Conservation (phyloP, 2,329 filamentous ascomycete genomes). For the Fusarium sororula region DNA sequence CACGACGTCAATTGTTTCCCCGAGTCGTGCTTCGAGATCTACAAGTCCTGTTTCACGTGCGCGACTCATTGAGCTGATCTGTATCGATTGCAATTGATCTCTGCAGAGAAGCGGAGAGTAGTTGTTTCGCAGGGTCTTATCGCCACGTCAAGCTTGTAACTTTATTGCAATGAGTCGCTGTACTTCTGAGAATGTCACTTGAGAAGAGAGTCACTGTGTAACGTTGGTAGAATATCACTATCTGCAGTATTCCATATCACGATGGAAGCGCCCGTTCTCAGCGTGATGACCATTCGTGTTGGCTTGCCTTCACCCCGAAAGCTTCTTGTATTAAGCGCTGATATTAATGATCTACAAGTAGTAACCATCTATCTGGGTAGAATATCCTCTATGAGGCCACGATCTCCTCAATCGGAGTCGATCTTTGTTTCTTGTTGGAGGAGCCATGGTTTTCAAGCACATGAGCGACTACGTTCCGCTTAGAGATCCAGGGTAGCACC, state of each 20-base stretch:
- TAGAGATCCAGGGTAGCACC: background rate
- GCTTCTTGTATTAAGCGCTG: background rate
- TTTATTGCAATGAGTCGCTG: background rate
- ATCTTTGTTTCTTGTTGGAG: background rate
- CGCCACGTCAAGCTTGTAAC: slow-evolving; percentile 11
- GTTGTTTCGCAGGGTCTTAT: background rate
- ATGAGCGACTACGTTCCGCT: background rate
- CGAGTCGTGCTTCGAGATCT: slow-evolving; percentile 26
- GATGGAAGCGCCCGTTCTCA: background rate
- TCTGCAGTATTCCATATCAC: background rate
- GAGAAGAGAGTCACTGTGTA: background rate
- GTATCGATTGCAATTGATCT: background rate
- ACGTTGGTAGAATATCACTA: background rate
- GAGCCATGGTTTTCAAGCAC: background rate
- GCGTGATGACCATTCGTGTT: background rate
- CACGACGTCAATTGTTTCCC: slow-evolving; percentile 21
- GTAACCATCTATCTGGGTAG: background rate
- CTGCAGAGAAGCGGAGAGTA: background rate
- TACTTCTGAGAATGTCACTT: background rate
- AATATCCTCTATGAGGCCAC: background rate
- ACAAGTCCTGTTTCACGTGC: slow-evolving; percentile 4
- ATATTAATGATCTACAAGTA: background rate
- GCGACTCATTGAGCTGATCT: slow-evolving; percentile 1
- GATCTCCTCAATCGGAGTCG: background rate
- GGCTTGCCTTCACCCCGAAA: background rate